These are phyloP conservation scores for Emergomyces orientalis DNA, from an alignment of 2,329 filamentous ascomycete species.

Conservation along the genomic window DNA sequence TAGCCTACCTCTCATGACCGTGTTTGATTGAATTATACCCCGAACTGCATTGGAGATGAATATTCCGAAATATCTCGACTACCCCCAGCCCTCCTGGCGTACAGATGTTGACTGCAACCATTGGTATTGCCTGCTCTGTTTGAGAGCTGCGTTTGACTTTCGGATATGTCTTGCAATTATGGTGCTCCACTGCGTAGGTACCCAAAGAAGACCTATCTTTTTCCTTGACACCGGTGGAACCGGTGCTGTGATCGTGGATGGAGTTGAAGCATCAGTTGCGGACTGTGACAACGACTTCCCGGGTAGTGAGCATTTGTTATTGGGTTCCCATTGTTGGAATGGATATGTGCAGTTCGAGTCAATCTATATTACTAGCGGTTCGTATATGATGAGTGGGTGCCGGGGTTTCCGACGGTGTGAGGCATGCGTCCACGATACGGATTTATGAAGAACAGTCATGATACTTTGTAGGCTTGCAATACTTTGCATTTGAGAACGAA, in stretches of 20 bases:
- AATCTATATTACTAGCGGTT: too few species aligned
- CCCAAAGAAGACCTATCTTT: constrained; percentile 14
- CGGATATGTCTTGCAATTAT: neutral
- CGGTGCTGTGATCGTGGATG: constrained; percentile 23
- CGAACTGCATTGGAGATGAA: neutral
- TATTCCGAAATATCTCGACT: neutral
- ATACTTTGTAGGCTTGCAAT: too few species aligned
- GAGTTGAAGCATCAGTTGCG: too few species aligned
- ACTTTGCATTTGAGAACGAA: too few species aligned
- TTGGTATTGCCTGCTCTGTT: neutral
- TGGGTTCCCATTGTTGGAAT: too few species aligned
- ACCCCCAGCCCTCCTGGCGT: neutral
- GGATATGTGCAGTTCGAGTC: too few species aligned
- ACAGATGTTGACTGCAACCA: neutral
- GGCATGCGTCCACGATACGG: too few species aligned
- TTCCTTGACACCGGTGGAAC: constrained; percentile 32
- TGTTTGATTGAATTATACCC: neutral
- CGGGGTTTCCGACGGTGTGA: too few species aligned
- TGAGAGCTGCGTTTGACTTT: neutral
- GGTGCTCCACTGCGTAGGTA: neutral
- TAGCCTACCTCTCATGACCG: neutral
- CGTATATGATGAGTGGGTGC: too few species aligned
- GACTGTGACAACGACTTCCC: too few species aligned
- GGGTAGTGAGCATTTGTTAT: too few species aligned
- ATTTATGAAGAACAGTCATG: too few species aligned